Conservation (phyloP, 2,329 filamentous ascomycete species). For the Rasamsonia emersonii region DNA sequence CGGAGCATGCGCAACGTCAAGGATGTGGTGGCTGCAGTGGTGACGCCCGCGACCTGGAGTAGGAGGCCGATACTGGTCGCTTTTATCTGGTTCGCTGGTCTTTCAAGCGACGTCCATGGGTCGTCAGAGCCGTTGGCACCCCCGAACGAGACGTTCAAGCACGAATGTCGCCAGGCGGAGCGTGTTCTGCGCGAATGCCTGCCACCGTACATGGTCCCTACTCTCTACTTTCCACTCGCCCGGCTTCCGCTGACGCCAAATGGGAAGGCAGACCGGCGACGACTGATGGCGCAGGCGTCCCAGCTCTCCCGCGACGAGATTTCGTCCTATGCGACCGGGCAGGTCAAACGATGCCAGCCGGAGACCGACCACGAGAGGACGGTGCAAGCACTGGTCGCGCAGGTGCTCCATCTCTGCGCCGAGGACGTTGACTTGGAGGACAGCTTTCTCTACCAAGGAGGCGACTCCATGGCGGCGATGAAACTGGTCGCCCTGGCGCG, state of each 20-base stretch:
- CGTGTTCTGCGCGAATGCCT: slow-evolving; percentile 8
- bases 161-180: too few relatives aligned
- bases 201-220: slow-evolving; percentile 18
- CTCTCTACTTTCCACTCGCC: slow-evolving; percentile 13
- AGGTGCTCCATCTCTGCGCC: neutral
- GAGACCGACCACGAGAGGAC: slow-evolving; percentile 7
- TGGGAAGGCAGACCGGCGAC: slow-evolving; percentile 16
- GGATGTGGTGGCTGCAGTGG: slow-evolving; percentile 41
- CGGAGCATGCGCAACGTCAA: slow-evolving; percentile 29
- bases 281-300: slow-evolving; percentile 10
- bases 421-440: neutral
- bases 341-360: slow-evolving; percentile 3
- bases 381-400: neutral
- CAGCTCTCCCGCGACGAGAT: neutral
- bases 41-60: slow-evolving; percentile 33
- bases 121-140: slow-evolving; percentile 2
- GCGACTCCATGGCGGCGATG: slow-evolving; percentile 8
- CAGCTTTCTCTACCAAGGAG: slow-evolving; percentile 6
- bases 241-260: slow-evolving; percentile 13
- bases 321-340: slow-evolving; percentile 1
- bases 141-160: neutral
- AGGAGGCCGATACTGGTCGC: slow-evolving; percentile 39
- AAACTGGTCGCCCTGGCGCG: slow-evolving; percentile 8
- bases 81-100: slow-evolving; percentile 16
- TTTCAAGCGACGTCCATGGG: slow-evolving; percentile 3